Evolutionary conservation across 768 basidiomycete species (phyloP).

Genomic region (Amanita molliuscula): DNA sequence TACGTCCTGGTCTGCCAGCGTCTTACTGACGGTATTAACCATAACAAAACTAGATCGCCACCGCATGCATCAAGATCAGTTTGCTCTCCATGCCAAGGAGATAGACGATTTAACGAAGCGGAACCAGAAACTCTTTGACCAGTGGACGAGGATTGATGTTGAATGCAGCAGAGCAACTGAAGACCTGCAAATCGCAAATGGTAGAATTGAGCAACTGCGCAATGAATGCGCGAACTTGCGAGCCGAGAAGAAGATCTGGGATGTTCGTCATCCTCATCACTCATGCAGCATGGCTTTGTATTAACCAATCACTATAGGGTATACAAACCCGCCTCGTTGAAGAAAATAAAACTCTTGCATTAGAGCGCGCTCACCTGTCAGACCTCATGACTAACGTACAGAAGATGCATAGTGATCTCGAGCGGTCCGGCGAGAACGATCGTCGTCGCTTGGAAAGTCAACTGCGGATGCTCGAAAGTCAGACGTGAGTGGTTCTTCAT

Average conservation of each 20-base stretch:
- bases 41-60: constrained; percentile 42
- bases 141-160: constrained; percentile 66
- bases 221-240: constrained; percentile 82
- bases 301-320: constrained; percentile 34
- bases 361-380: constrained; percentile 77
- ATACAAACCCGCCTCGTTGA: constrained; percentile 74
- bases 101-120: constrained; percentile 57
- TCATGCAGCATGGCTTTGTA: not conserved
- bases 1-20: constrained; percentile 20
- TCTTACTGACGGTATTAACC: not conserved
- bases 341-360: constrained; percentile 71
- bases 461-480: constrained; percentile 65
- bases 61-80: constrained; percentile 61
- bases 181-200: constrained; percentile 48
- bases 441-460: constrained; percentile 73
- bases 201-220: constrained; percentile 63
- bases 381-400: constrained; percentile 87
- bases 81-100: constrained; percentile 49
- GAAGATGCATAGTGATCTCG: constrained; percentile 82
- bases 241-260: constrained; percentile 92
- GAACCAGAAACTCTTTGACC: constrained; percentile 64
- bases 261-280: constrained; percentile 37
- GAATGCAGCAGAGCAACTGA: constrained; percentile 61
- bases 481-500: constrained; percentile 42
- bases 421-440: constrained; percentile 76